Evolutionary conservation across 1,284 basidiomycete species (phyloP).

Genomic region (Apiotrichum akiyoshidainum): DNA sequence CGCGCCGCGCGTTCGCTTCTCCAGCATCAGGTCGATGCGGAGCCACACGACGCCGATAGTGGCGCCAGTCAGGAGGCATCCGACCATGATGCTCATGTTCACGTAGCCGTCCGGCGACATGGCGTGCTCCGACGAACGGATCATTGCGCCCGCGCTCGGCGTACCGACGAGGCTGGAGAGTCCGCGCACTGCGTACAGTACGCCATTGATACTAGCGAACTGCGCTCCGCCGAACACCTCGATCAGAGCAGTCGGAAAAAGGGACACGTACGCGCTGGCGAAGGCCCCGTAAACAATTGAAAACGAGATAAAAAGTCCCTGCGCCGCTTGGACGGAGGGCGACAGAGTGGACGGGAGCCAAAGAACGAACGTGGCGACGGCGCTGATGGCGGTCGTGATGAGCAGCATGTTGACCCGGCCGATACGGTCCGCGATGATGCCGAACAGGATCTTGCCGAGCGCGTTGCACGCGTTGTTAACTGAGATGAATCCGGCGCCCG

Average conservation of each 20-base stretch:
- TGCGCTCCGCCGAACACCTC: constrained; percentile 38
- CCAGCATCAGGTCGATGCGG: no score
- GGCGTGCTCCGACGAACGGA: constrained; percentile 4
- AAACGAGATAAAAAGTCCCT: constrained; percentile 33
- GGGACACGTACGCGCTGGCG: constrained; percentile 31
- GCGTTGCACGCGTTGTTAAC: constrained; percentile 36
- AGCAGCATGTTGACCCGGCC: constrained; percentile 47
- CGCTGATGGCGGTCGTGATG: constrained; percentile 32
- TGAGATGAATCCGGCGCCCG: constrained; percentile 35
- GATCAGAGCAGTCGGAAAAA: constrained; percentile 35
- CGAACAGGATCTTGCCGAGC: constrained; percentile 44
- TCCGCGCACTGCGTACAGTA: constrained; percentile 32
- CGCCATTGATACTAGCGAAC: constrained; percentile 36
- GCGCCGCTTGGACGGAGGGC: constrained; percentile 4
- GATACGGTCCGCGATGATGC: constrained; percentile 39
- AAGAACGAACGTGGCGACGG: constrained; percentile 31
- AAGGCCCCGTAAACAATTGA: constrained; percentile 30
- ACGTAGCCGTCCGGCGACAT: constrained; percentile 9
- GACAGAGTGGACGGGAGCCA: constrained; percentile 33
- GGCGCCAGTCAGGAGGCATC: constrained; percentile 14
- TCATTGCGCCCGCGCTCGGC: constrained; percentile 26
- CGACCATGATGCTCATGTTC: constrained; percentile 19
- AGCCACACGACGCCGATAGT: constrained; percentile 1
- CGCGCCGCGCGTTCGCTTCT: no score
- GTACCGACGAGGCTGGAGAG: constrained; percentile 34